These are phyloP conservation scores for Mycena sp. DNA, from an alignment of 1,284 basidiomycete genomes.

Conservation along the genomic window DNA sequence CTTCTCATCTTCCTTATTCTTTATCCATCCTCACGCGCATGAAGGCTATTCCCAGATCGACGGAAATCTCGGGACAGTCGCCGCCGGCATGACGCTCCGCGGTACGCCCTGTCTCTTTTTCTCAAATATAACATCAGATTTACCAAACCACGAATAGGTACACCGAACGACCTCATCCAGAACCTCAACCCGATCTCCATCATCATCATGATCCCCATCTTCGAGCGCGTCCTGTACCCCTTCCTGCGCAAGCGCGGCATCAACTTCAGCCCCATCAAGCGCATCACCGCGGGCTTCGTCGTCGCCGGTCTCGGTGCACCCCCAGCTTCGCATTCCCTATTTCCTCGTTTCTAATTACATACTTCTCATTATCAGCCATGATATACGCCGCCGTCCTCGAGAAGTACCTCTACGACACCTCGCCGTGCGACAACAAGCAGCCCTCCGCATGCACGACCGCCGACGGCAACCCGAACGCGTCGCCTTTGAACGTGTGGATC, in stretches of 20 bases:
- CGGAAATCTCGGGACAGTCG: slow-evolving; percentile 64
- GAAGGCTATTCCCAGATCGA: slow-evolving; percentile 60
- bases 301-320: slow-evolving; percentile 49
- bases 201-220: slow-evolving; percentile 58
- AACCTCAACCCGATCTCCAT: slow-evolving; percentile 69
- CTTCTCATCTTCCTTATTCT: slow-evolving; percentile 10
- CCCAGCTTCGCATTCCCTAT: neutral
- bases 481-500: slow-evolving; percentile 61
- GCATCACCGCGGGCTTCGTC: slow-evolving; percentile 71
- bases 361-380: slow-evolving; percentile 53
- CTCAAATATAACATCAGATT: neutral
- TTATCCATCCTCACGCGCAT: neutral
- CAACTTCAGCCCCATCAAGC: slow-evolving; percentile 68
- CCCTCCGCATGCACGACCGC: slow-evolving; percentile 51
- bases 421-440: slow-evolving; percentile 55
- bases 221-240: slow-evolving; percentile 66
- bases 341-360: neutral
- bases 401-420: slow-evolving; percentile 56
- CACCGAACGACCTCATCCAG: slow-evolving; percentile 68
- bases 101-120: neutral
- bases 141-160: slow-evolving; percentile 41
- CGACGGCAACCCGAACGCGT: slow-evolving; percentile 22
- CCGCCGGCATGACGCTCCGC: slow-evolving; percentile 58
- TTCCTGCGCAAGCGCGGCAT: slow-evolving; percentile 57
- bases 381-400: slow-evolving; percentile 66